Evolutionary conservation across 2,329 filamentous ascomycete genomes (phyloP), one percentile per base, ranked within the genome.

Genomic region (Penicillium brasilianum): DNA sequence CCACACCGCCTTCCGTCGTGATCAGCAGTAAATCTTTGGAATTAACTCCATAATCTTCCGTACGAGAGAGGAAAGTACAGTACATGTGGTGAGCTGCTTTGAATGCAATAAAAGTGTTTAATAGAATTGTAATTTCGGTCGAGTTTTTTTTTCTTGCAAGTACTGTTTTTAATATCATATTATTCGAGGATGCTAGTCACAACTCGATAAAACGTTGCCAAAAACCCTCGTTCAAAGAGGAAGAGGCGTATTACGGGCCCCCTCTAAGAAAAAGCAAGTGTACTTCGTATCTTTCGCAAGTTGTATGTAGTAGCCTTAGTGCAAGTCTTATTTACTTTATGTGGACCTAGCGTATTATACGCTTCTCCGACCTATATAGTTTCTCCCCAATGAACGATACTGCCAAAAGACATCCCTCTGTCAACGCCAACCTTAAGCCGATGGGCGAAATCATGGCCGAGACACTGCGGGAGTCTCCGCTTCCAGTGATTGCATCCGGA

Each of bases 1-100:
- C 55, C 34, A 49, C 39, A 59, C 57, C 57, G 57, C 57, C 57
- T 55, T 34, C 43, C 1, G 22, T 46, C 32, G 13, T 22, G 39
- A 37, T 28, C 50, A 18, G 50, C 50, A 36, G 36, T 53, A 36
- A 28, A 32, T 41, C 16, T 34, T 34, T 34, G 4, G 30, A 9
- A 32, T 4, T 32, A 9, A 4, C 32, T 34, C 32, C 25, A 28
- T 28, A 28, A 3, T 28, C 6, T 6, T 28, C 6, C 25, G 25
- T 28, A 28, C 25, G 6, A 3, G 25, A 28, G 25, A 28, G 3
- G 6, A 3, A 6, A 28, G 25, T 28, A 28, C 3, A 28, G 25
- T 28, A 28, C 25, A 28, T 28, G 25, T 3, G 3, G 25, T 28
- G 3, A 28, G 25, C 6, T 28, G 25, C 6, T 28, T 28, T 3